Evolutionary conservation across 2,329 filamentous ascomycete genomes (phyloP).

Genomic region (Ceratocystis cubensis): DNA sequence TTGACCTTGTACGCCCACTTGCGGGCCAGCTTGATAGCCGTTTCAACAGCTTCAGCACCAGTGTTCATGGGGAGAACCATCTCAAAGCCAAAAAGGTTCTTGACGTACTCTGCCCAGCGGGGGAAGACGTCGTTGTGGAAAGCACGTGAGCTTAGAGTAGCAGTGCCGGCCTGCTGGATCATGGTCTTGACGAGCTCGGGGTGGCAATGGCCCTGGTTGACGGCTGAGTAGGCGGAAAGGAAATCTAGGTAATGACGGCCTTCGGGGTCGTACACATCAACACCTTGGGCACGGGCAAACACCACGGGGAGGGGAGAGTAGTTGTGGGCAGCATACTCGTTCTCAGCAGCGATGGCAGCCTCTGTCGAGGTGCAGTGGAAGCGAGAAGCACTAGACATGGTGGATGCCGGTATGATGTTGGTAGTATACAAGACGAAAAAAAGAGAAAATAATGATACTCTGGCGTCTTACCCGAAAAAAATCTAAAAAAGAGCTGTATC

Average conservation of each 20-base stretch:
- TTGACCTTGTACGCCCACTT: constrained; percentile 99
- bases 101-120: constrained; percentile 85
- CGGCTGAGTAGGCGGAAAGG: constrained; percentile 91
- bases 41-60: constrained; percentile 90
- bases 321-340: constrained; percentile 87
- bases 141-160: constrained; percentile 85
- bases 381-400: constrained; percentile 46
- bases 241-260: constrained; percentile 94
- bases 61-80: constrained; percentile 99
- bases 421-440: background rate
- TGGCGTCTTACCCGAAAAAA: background rate
- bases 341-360: constrained; percentile 67
- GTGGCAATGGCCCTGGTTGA: constrained; percentile 97
- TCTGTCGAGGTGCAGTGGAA: constrained; percentile 69
- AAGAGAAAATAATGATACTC: constrained; percentile 10
- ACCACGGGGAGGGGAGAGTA: constrained; percentile 95
- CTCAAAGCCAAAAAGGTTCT: constrained; percentile 80
- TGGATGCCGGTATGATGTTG: constrained; percentile 21
- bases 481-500: background rate
- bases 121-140: constrained; percentile 99
- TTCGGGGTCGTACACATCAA: constrained; percentile 93
- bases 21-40: constrained; percentile 84
- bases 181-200: constrained; percentile 87
- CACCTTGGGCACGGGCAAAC: constrained; percentile 73
- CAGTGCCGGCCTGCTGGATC: constrained; percentile 72